phyloP scores from a whole-genome alignment of 2,329 filamentous ascomycete genomes.

The Fragosphaeria purpurea region DNA sequence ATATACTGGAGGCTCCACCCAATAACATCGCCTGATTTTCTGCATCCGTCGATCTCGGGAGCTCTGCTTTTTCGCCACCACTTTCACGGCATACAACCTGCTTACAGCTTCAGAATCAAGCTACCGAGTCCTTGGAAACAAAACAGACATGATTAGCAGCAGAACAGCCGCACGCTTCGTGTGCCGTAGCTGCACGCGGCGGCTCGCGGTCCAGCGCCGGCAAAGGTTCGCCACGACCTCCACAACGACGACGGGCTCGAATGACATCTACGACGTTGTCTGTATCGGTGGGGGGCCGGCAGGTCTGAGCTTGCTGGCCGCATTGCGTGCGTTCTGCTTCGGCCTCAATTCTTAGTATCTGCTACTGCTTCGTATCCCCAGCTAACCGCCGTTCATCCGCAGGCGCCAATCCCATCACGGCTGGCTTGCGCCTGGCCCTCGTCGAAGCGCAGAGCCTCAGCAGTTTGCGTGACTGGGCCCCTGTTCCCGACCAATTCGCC shows the following conservation, averaged over 20 bases:
- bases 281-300: constrained; percentile 85
- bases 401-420: constrained; percentile 69
- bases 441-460: constrained; percentile 81
- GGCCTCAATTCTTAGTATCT: background rate
- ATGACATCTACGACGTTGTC: constrained; percentile 85
- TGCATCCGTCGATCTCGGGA: no score
- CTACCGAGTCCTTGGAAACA: no score
- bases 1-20: no score
- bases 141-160: constrained; percentile 6
- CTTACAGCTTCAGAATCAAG: no score
- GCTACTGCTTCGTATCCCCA: background rate
- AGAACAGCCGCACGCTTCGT: constrained; percentile 17
- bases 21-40: no score
- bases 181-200: constrained; percentile 36
- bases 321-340: constrained; percentile 50
- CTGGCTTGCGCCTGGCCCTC: constrained; percentile 71
- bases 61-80: no score
- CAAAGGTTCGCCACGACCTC: background rate
- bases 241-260: constrained; percentile 25
- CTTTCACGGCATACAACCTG: no score
- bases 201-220: constrained; percentile 18
- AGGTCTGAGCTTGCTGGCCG: constrained; percentile 71
- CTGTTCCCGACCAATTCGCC: constrained; percentile 62
- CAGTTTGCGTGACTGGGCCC: constrained; percentile 56
- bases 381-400: background rate